These are phyloP conservation scores for Aspergillus hiratsukae DNA, from an alignment of 2,329 filamentous ascomycete species.

Conservation along the genomic window DNA sequence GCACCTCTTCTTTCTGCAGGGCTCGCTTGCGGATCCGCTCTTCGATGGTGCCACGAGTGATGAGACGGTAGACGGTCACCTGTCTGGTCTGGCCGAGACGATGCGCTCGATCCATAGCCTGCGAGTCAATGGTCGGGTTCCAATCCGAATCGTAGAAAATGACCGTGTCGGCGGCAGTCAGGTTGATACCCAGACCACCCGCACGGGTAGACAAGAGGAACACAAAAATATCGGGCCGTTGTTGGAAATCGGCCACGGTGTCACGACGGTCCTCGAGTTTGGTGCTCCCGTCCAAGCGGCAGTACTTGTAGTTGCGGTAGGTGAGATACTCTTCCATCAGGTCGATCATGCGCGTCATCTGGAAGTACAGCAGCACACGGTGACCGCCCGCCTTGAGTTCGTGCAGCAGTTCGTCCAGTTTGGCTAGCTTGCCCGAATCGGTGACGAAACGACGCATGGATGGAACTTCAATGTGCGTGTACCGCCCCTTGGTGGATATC, in stretches of 20 bases:
- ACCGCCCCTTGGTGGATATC: conserved; percentile 74
- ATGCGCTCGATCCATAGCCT: conserved; percentile 98
- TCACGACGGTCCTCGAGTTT: conserved; percentile 96
- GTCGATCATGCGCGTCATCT: conserved; percentile 99
- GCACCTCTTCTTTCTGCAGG: conserved; percentile 96
- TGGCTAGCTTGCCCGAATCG: conserved; percentile 92
- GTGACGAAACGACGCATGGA: conserved; percentile 98
- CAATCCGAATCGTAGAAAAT: conserved; percentile 99
- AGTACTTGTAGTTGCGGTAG: conserved; percentile 98
- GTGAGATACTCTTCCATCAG: conserved; percentile 98
- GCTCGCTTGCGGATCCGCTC: conserved; percentile 96
- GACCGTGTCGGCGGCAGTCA: conserved; percentile 93
- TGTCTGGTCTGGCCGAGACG: conserved; percentile 93
- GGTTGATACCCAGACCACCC: conserved; percentile 95
- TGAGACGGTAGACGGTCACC: conserved; percentile 95
- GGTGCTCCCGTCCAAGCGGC: conserved; percentile 90
- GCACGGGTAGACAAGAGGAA: conserved; percentile 95
- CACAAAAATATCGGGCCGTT: conserved; percentile 88
- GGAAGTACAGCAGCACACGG: conserved; percentile 95
- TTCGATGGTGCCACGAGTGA: conserved; percentile 94
- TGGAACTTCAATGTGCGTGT: conserved; percentile 86
- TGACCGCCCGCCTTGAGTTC: conserved; percentile 89
- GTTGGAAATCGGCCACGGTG: conserved; percentile 95
- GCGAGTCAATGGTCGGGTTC: conserved; percentile 98
- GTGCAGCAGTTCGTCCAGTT: conserved; percentile 80